A percentile compares a stretch with the other conserved stretches of the same genome.
Conservation (phyloP, 192 early-diverging fungal species). For the Chytriomyces hyalinus region DNA sequence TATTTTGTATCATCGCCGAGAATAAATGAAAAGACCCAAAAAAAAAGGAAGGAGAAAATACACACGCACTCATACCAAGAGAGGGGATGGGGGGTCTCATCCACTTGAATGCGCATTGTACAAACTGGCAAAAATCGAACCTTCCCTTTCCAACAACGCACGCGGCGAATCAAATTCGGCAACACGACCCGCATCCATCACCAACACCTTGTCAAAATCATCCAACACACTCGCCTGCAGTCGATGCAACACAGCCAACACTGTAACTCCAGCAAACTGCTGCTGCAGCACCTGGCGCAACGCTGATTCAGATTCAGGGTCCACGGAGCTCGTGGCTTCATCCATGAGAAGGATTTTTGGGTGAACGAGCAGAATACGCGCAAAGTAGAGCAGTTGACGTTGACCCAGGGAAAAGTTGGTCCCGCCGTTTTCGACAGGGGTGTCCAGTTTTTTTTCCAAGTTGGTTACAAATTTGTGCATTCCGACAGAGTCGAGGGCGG, state of each 20-base stretch:
- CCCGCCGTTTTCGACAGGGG: constrained; percentile 45
- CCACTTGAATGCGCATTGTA: too few species aligned
- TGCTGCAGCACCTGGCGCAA: constrained; percentile 62
- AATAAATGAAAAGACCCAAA: too few species aligned
- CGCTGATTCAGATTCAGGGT: constrained; percentile 71
- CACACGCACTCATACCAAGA: too few species aligned
- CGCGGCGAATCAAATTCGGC: constrained; percentile 79
- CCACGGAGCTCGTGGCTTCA: constrained; percentile 58
- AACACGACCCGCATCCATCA: constrained; percentile 73
- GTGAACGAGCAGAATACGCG: constrained; percentile 46
- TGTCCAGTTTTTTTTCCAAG: constrained; percentile 38
- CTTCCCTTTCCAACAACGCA: constrained; percentile 42
- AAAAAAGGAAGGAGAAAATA: too few species aligned
- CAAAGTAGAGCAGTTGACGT: constrained; percentile 58
- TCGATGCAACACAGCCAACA: constrained; percentile 85
- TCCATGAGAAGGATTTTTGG: constrained; percentile 57
- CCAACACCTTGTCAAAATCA: constrained; percentile 82
- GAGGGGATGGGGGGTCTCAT: too few species aligned
- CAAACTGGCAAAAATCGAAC: constrained; percentile 45
- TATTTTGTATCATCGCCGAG: too few species aligned
- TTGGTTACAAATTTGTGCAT: constrained; percentile 47
- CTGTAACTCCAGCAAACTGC: constrained; percentile 56
- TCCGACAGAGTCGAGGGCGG: constrained; percentile 46
- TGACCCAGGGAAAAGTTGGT: constrained; percentile 55
- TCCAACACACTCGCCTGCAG: constrained; percentile 70